Conservation (phyloP, 768 basidiomycete species). For the Royoungia palumana region DNA sequence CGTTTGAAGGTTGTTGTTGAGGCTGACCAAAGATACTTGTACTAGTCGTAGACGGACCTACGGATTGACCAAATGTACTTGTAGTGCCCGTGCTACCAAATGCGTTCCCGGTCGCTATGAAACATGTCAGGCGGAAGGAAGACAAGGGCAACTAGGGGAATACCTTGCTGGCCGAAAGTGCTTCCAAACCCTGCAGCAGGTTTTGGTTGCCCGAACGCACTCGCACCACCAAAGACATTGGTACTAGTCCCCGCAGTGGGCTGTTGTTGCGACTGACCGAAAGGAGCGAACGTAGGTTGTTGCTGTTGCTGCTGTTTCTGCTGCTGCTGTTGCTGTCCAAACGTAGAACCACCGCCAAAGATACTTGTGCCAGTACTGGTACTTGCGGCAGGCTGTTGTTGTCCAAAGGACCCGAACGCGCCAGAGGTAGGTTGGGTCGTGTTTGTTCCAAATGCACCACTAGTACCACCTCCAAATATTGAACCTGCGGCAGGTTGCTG, state of each 20-base stretch:
- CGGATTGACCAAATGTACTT: slow-evolving; percentile 27
- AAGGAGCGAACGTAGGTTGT: slow-evolving; percentile 45
- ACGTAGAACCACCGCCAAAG: slow-evolving; percentile 41
- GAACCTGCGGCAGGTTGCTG: slow-evolving; percentile 29
- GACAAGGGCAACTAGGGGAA: neutral
- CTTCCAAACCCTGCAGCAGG: slow-evolving; percentile 30
- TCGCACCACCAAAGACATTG: slow-evolving; percentile 33
- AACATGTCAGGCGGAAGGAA: neutral
- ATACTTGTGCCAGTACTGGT: slow-evolving; percentile 35
- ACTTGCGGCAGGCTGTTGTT: slow-evolving; percentile 35
- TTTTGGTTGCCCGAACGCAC: slow-evolving; percentile 31
- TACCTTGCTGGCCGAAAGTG: slow-evolving; percentile 27
- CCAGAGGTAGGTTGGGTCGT: slow-evolving; percentile 27
- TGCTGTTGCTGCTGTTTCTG: slow-evolving; percentile 31
- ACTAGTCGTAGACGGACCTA: slow-evolving; percentile 20
- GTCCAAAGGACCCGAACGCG: slow-evolving; percentile 34
- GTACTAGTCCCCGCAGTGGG: slow-evolving; percentile 35
- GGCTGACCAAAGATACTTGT: slow-evolving; percentile 37
- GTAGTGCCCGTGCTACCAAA: slow-evolving; percentile 24
- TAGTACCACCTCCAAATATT: slow-evolving; percentile 28
- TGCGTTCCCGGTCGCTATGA: slow-evolving; percentile 15
- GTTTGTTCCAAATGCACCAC: slow-evolving; percentile 22
- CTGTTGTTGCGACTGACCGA: slow-evolving; percentile 43
- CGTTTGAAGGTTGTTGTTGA: slow-evolving; percentile 31
- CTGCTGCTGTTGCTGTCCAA: slow-evolving; percentile 36